Base-by-base conservation (phyloP, 2,329 filamentous ascomycete species). In the Microsporum canis region DNA sequence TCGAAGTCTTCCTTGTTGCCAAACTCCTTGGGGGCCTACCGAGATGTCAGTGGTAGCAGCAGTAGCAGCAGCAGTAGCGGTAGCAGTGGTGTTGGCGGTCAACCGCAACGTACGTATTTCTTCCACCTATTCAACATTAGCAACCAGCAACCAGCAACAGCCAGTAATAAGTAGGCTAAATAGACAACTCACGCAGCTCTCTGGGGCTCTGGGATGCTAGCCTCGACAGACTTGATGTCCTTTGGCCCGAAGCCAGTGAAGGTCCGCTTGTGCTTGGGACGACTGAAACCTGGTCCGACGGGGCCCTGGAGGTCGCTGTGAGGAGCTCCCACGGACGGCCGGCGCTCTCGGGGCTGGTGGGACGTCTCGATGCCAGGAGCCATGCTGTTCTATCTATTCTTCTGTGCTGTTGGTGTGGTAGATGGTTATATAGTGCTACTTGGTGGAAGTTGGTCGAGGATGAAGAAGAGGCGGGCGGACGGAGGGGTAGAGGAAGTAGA, bases 181-280 rank as follows among this genome's bases (percentile, higher is more conserved):
- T 8, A 34, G 29, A 7, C 17, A 12, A 60, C 55, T 56, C 82
- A 95, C 72, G 89, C 88, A 69, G 84, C 89, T 65, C 91, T 86
- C 79, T 95, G 87, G 38, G 87, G 85, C 74, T 96, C 91, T 55
- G 92, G 92, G 71, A 97, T 95, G 63, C 77, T 85, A 79, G 91
- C 90, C 78, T 97, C 91, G 57, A 97, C 89, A 69, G 78, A 87
- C 80, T 96, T 96, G 79, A 96, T 96, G 72, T 99, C 94, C 39
- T 84, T 80, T 33, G 91, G 83, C 38, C 91, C 91, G 71, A 97
- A 94, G 6, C 94, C 94, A 7, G 94, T 99, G 66, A 89, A 88
- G n/a, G 92, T 97, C 67, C 94, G 85, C 81, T 90, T 96, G 79
- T 99, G 94, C 79, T 97, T 99, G 53, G 94, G 94, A 63, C 94